Base-by-base conservation (phyloP, 768 basidiomycete genomes). In the Auricularia heimuer region DNA sequence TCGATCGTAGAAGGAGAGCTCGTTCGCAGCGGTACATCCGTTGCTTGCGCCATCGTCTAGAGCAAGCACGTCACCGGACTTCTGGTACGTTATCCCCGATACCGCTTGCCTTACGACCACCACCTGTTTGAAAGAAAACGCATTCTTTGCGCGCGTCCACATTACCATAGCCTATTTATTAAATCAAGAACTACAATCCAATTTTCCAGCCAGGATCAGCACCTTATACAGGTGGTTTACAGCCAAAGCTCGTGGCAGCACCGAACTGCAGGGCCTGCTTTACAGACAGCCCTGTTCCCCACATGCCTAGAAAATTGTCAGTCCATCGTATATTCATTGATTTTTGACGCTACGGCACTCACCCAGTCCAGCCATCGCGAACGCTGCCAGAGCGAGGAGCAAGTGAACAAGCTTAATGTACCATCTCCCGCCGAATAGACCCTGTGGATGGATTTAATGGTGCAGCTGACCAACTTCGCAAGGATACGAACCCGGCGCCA, bases 351-450 rank as follows among this genome's bases (percentile, higher is more conserved):
- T 42, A 7, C 39, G 64, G 47, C 68, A 75, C 66, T 68, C 45
- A 69, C 82, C 83, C 10, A 87, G 73, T 58, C 76, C 78, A 0
- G 85, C 83, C 68, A 80, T 79, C 1, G 82, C 74, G 34, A 82
- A 64, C 45, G 80, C 77, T 0, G 77, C 84, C 21, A 85, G 69
- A 14, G 75, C 73, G 54, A 85, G 44, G 33, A 78, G 0, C 33
- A 85, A 64, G 68, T 86, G 85, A 73, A 83, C 81, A 3, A 80
- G 66, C 65, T 85, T 85, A 72, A 83, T 82, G 33, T 78, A 69
- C 69, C 78, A 77, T 29, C 70, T 71, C 4, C 78, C 74, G 21
- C 73, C 67, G 66, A 82, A 80, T 39, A 81, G 68, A n/a, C 80
- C 81, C 33, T 62, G 39, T 33, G 44, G 0, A 33, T 4, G 10